These are phyloP conservation scores for Drechslerella coelobrocha DNA, from an alignment of 2,329 filamentous ascomycete genomes.

Conservation along the genomic window DNA sequence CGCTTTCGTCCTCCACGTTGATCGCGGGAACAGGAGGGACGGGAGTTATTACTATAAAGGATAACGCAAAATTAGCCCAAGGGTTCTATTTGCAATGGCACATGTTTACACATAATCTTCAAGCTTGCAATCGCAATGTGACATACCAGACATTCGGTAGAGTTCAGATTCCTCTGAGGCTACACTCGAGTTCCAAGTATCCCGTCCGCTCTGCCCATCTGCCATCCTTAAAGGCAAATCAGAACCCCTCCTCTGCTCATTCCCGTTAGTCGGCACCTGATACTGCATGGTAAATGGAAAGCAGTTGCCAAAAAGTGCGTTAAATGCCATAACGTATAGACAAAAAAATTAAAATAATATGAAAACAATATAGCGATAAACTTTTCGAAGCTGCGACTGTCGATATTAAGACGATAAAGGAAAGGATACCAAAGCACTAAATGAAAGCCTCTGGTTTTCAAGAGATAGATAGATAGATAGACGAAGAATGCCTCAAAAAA, in stretches of 20 bases:
- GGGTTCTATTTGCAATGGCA: too few species aligned
- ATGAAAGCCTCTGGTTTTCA: too few species aligned
- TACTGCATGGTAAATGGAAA: slow-evolving; percentile 35
- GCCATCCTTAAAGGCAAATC: slow-evolving; percentile 25
- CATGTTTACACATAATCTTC: too few species aligned
- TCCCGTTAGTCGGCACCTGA: slow-evolving; percentile 22
- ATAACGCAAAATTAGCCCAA: not conserved
- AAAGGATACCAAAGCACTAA: slow-evolving; percentile 5
- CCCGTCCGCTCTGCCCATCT: slow-evolving; percentile 23
- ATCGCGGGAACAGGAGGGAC: slow-evolving; percentile 20
- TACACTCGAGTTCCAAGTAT: not conserved
- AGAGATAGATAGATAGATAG: slow-evolving; percentile 7
- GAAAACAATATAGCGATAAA: not conserved
- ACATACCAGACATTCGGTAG: too few species aligned
- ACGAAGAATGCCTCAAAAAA: slow-evolving; percentile 12
- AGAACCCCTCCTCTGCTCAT: slow-evolving; percentile 19
- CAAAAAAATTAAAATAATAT: slow-evolving; percentile 23
- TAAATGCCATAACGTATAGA: slow-evolving; percentile 31
- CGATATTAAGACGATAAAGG: too few species aligned
- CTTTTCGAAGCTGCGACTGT: too few species aligned
- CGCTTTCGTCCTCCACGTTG: slow-evolving; percentile 10
- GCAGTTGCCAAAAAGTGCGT: slow-evolving; percentile 47
- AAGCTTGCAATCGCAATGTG: too few species aligned
- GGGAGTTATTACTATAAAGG: slow-evolving; percentile 10
- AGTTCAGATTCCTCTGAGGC: too few species aligned